A percentile compares a stretch with the other conserved stretches of the same genome.
Evolutionary conservation across 2,329 filamentous ascomycete species (phyloP).

Genomic region (Cercospora brassicicola): DNA sequence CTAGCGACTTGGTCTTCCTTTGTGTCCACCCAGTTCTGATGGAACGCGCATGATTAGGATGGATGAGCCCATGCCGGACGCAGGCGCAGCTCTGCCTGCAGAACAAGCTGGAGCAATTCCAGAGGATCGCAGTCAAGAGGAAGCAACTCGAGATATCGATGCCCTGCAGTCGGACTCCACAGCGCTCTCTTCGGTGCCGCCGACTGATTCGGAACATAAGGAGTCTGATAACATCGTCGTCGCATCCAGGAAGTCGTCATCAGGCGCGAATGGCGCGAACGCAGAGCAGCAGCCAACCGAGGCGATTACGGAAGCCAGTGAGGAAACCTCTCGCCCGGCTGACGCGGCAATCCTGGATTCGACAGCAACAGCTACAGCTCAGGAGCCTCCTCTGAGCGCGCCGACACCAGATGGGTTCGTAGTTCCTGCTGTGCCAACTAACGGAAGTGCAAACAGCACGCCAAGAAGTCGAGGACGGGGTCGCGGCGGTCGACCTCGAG

Average conservation of each 20-base stretch:
- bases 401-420: conserved; percentile 42
- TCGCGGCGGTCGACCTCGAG: conserved; percentile 19
- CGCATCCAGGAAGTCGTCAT: not conserved
- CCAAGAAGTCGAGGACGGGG: conserved; percentile 36
- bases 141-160: conserved; percentile 2
- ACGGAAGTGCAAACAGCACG: conserved; percentile 23
- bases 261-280: not conserved
- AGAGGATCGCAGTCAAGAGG: conserved; percentile 3
- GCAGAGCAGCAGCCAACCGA: not conserved
- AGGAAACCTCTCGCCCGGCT: not conserved
- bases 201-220: conserved; percentile 22
- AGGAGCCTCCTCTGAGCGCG: not conserved
- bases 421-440: conserved; percentile 35
- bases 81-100: not conserved
- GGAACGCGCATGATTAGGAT: not conserved
- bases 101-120: not conserved
- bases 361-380: not conserved
- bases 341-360: not conserved
- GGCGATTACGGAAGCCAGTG: not conserved
- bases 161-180: conserved; percentile 13
- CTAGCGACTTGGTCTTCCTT: not conserved
- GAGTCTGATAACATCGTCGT: conserved; percentile 9
- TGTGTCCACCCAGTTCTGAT: not conserved
- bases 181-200: conserved; percentile 22
- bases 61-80: conserved; percentile 11